Conservation (phyloP, 805 yeast species). For the Saccharomyces jurei region DNA sequence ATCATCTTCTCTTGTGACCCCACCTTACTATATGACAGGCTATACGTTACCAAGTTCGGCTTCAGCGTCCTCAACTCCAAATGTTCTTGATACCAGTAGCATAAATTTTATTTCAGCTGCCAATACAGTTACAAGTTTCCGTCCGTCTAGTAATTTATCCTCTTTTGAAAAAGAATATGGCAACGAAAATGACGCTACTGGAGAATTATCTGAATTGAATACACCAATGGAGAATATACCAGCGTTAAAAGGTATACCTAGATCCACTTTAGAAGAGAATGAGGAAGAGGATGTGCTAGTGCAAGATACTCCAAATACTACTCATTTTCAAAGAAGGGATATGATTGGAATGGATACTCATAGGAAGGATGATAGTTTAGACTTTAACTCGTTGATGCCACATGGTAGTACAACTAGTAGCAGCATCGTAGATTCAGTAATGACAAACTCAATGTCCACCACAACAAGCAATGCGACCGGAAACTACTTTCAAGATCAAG, state of each 20-base stretch:
- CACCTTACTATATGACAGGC: conserved; percentile 10
- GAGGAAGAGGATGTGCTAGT: conserved; percentile 9
- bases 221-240: conserved; percentile 13
- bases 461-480: conserved; percentile 9
- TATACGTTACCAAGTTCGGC: conserved; percentile 11
- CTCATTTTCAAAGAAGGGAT: background rate
- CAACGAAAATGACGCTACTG: conserved; percentile 7
- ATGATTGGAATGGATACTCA: background rate
- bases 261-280: conserved; percentile 7
- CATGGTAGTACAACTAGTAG: conserved; percentile 17
- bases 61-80: conserved; percentile 19
- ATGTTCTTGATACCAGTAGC: conserved; percentile 8
- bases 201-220: conserved; percentile 12
- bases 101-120: background rate
- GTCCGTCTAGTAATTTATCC: background rate
- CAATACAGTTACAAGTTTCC: conserved; percentile 6
- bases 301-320: background rate
- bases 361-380: conserved; percentile 4
- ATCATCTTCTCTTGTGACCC: conserved; percentile 11
- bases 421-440: conserved; percentile 19
- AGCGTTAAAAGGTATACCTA: conserved; percentile 12
- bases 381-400: conserved; percentile 2
- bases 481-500: conserved; percentile 8
- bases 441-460: conserved; percentile 21
- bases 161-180: conserved; percentile 5